Percentiles rank a stretch among this genome's conserved stretches.
phyloP scores from a whole-genome alignment of 768 basidiomycete genomes.

The Termitomyces sp. region DNA sequence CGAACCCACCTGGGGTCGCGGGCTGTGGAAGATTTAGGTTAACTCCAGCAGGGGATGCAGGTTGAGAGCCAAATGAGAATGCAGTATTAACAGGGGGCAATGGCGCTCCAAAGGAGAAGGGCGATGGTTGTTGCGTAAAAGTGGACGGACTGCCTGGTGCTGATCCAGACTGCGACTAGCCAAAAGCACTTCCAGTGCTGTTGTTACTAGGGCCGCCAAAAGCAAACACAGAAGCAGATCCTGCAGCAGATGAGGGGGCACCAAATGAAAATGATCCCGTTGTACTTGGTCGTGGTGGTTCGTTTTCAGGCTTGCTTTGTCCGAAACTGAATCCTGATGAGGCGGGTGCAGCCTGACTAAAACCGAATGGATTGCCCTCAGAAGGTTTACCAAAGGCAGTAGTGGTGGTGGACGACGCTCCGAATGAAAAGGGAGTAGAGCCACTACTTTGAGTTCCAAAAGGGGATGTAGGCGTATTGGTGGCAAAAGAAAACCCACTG shows the following conservation, averaged over 20 bases:
- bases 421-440: slow-evolving; percentile 41
- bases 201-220: slow-evolving; percentile 40
- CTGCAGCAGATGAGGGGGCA: slow-evolving; percentile 36
- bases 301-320: slow-evolving; percentile 36
- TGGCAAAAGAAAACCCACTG: slow-evolving; percentile 47
- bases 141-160: slow-evolving; percentile 60
- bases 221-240: slow-evolving; percentile 40
- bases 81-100: slow-evolving; percentile 32
- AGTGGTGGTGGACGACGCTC: slow-evolving; percentile 30
- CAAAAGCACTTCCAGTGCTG: slow-evolving; percentile 39
- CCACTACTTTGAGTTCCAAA: slow-evolving; percentile 30
- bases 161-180: slow-evolving; percentile 40
- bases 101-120: slow-evolving; percentile 47
- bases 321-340: slow-evolving; percentile 45
- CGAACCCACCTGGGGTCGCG: slow-evolving; percentile 40
- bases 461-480: slow-evolving; percentile 27
- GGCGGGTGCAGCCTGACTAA: slow-evolving; percentile 41
- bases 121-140: slow-evolving; percentile 47
- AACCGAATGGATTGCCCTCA: slow-evolving; percentile 47
- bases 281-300: slow-evolving; percentile 38
- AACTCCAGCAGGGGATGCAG: slow-evolving; percentile 53
- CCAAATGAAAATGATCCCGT: slow-evolving; percentile 50
- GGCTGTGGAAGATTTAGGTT: slow-evolving; percentile 37
- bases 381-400: slow-evolving; percentile 53
- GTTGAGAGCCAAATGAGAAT: slow-evolving; percentile 58